Evolutionary conservation across 345 rosid genomes (phyloP).

Genomic region (Salix koriyanagi): DNA sequence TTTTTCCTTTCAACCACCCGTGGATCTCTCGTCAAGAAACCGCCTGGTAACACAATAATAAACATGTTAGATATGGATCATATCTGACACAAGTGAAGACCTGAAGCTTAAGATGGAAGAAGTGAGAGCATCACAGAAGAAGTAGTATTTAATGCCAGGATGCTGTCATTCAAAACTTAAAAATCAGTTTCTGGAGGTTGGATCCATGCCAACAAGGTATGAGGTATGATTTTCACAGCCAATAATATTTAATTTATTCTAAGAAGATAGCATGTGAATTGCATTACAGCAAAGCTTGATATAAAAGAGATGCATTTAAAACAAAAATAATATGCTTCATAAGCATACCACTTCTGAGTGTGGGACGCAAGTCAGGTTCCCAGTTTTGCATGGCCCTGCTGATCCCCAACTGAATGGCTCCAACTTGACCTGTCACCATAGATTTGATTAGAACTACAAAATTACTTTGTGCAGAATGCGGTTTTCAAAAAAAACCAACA

Average conservation of each 20-base stretch:
- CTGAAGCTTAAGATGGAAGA: not conserved
- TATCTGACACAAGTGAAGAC: too few species aligned
- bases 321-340: too few species aligned
- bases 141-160: not conserved
- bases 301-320: not conserved
- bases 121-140: not conserved
- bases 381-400: conserved; percentile 91
- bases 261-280: not conserved
- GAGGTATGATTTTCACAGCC: not conserved
- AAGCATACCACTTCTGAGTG: conserved; percentile 66
- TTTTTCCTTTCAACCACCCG: conserved; percentile 97
- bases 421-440: conserved; percentile 77
- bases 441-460: not conserved
- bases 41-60: conserved; percentile 39
- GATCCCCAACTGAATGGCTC: conserved; percentile 82
- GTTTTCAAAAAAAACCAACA: not conserved
- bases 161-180: not conserved
- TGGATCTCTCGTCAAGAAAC: conserved; percentile 89
- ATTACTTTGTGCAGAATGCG: not conserved
- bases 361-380: conserved; percentile 85
- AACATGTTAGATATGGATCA: not conserved
- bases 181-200: not conserved
- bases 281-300: not conserved
- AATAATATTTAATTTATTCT: not conserved
- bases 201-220: too few species aligned